A percentile compares a stretch with the other conserved stretches of the same genome.
phyloP scores from a whole-genome alignment of 225 moss, liverwort and hornwort genomes.

The Straminergon stramineum region DNA sequence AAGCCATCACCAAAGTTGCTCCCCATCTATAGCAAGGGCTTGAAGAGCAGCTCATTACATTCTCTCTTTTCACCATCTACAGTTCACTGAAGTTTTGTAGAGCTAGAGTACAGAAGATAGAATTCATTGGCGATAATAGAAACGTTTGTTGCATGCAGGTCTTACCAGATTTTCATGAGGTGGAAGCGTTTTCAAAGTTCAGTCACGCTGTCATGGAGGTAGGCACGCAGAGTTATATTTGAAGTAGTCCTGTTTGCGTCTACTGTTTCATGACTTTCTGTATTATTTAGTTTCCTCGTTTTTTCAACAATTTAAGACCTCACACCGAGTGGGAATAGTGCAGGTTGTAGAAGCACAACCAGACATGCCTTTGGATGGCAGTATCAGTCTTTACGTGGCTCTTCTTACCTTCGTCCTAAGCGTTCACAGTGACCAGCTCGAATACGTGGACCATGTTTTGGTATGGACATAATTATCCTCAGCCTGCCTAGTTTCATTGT shows the following conservation, averaged over 20 bases:
- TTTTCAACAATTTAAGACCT: not conserved
- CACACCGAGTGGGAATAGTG: not conserved
- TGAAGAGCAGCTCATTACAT: not conserved
- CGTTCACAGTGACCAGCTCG: slow-evolving; percentile 79
- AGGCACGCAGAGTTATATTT: not conserved
- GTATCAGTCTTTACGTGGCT: slow-evolving; percentile 81
- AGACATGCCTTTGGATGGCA: slow-evolving; percentile 78
- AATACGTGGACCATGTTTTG: slow-evolving; percentile 91
- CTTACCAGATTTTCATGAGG: slow-evolving; percentile 78
- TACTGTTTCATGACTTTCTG: not conserved
- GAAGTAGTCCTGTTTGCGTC: not conserved
- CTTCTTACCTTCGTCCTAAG: slow-evolving; percentile 79
- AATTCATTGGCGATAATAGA: not conserved
- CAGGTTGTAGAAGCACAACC: slow-evolving; percentile 91
- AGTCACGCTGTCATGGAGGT: slow-evolving; percentile 82
- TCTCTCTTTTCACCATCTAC: not conserved
- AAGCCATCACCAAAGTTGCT: not conserved
- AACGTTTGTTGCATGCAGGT: slow-evolving; percentile 36
- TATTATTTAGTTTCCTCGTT: not conserved
- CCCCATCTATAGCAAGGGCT: not conserved
- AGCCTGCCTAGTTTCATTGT: not conserved
- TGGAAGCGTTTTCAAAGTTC: slow-evolving; percentile 79
- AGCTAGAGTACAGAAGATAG: not conserved
- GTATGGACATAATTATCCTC: slow-evolving; percentile 31
- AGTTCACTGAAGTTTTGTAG: not conserved